Evolutionary conservation across 1,284 basidiomycete genomes (phyloP).

Genomic region (Fomitiporia mediterranea): DNA sequence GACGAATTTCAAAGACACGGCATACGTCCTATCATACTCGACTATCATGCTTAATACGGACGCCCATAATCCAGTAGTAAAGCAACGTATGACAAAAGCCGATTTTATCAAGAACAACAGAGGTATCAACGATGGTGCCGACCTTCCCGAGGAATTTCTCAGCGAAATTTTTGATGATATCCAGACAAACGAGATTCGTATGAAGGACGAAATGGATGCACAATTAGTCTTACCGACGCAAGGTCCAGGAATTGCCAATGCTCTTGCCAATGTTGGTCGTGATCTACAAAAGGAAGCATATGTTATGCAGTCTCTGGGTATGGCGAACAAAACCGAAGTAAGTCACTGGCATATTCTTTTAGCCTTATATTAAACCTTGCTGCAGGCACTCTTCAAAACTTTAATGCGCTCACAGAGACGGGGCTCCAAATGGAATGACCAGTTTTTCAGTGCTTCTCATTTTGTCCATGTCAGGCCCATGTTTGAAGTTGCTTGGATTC

Average conservation of each 20-base stretch:
- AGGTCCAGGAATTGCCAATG: slow-evolving; percentile 72
- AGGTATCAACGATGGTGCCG: slow-evolving; percentile 86
- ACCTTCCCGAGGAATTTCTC: slow-evolving; percentile 84
- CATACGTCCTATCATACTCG: slow-evolving; percentile 91
- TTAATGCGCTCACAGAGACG: slow-evolving; percentile 86
- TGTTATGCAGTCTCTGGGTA: slow-evolving; percentile 88
- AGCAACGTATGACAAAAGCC: slow-evolving; percentile 85
- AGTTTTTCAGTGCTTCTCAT: slow-evolving; percentile 93
- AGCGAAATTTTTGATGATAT: slow-evolving; percentile 85
- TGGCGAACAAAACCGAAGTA: slow-evolving; percentile 94
- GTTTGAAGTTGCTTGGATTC: slow-evolving; percentile 99
- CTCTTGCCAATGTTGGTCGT: slow-evolving; percentile 82
- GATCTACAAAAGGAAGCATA: slow-evolving; percentile 94
- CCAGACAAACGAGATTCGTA: slow-evolving; percentile 85
- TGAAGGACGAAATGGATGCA: slow-evolving; percentile 93
- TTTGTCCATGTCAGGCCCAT: slow-evolving; percentile 94
- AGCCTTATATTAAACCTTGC: neutral
- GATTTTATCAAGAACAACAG: slow-evolving; percentile 93
- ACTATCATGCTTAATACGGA: slow-evolving; percentile 95
- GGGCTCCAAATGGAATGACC: slow-evolving; percentile 66
- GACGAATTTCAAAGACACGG: slow-evolving; percentile 61
- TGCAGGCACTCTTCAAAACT: slow-evolving; percentile 81
- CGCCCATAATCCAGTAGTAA: slow-evolving; percentile 90
- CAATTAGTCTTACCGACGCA: slow-evolving; percentile 41
- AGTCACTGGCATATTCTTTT: slow-evolving; percentile 19